Evolutionary conservation across 768 basidiomycete genomes (phyloP), one percentile per base, ranked within the genome.

Genomic region (Agaricus subrufescens): DNA sequence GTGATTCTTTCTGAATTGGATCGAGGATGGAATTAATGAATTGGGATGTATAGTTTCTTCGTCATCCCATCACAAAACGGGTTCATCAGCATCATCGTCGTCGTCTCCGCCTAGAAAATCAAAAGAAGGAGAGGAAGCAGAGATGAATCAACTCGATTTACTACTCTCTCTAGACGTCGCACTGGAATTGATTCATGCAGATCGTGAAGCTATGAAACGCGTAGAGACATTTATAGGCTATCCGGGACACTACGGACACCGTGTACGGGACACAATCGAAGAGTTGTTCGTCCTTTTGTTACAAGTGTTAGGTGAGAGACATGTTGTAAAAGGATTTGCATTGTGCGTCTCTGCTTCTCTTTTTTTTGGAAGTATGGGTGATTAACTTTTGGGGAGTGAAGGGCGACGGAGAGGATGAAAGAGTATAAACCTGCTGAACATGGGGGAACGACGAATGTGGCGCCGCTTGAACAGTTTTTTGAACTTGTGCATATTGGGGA

Each of bases 401-500:
- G 94, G 55, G 97, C 97, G 5, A 91, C 85, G 2, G 83, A 89
- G 46, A 87, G 92, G 61, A 98, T 98, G 94, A 79, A 77, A 45
- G 73, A 79, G n/a, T 98, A 96, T 66, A 86, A 86, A 66, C 94
- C 97, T 0, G 86, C 87, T 0, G 94, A 95, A 59, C 91, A 91
- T 62, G 80, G 87, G 50, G 87, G 83, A 50, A 85, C 86, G 38
- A 84, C 84, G 25, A 87, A 84, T 60, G 95, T 98, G 2, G 94
- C 95, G 1, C 97, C 97, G 0, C 72, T 99, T 2, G 73, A 98
- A 40, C 95, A 98, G 67, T 98, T 98, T 73, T 98, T 99, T 61
- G 96, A 98, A 74, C 77, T 98, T 25, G 96, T 96, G 0, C 97
- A 98, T 72, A 77, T 98, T 14, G 97, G 94, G 1, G 96, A 99